Evolutionary conservation across 495 filamentous ascomycete species (phyloP).

Genomic region (Penicillium steckii): DNA sequence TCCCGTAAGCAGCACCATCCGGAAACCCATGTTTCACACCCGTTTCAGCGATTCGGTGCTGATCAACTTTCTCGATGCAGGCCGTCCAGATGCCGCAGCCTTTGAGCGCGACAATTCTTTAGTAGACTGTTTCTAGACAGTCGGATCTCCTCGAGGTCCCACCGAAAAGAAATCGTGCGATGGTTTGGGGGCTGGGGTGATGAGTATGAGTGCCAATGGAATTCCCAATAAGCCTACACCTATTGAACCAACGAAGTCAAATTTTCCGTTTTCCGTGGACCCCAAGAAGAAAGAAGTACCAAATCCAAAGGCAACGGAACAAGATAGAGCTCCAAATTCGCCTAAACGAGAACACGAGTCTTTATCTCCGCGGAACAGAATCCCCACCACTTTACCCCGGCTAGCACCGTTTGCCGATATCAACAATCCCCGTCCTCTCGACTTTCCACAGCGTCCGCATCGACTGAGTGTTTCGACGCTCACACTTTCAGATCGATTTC

Average conservation of each 20-base stretch:
- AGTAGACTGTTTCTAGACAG: constrained; percentile 12
- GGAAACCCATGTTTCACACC: constrained; percentile 30
- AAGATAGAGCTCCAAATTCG: too few species aligned
- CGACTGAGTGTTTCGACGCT: neutral
- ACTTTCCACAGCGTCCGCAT: neutral
- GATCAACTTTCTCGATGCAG: constrained; percentile 45
- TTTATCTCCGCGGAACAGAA: neutral
- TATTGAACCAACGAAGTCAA: neutral
- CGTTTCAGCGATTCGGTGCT: constrained; percentile 46
- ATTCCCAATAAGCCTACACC: neutral
- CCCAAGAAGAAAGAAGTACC: neutral
- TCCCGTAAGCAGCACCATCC: constrained; percentile 37
- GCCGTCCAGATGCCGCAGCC: constrained; percentile 44
- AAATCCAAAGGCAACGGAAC: too few species aligned
- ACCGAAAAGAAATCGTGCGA: neutral
- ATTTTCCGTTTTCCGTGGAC: neutral
- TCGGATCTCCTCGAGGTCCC: constrained; percentile 3
- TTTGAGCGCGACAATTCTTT: constrained; percentile 21
- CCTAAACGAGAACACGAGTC: neutral
- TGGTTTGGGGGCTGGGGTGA: too few species aligned
- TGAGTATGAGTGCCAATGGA: too few species aligned
- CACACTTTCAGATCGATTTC: constrained; percentile 2
- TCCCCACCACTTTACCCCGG: neutral
- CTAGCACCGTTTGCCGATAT: neutral
- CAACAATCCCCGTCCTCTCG: neutral